Evolutionary conservation across 106 monocot species (phyloP), one percentile per base, ranked within the genome.

Genomic region (Apostasia ramifera): DNA sequence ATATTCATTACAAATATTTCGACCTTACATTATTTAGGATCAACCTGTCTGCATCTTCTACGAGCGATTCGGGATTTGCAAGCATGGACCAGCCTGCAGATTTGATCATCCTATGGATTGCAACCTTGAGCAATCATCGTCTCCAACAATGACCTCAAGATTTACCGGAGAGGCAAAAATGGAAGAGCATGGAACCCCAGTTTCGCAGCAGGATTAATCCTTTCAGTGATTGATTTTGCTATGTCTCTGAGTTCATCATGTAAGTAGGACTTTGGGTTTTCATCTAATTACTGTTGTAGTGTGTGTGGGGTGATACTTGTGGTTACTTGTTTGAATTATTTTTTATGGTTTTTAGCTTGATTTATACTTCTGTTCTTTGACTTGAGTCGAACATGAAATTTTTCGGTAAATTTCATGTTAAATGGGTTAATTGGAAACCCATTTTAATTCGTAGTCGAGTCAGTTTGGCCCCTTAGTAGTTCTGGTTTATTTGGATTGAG

Each of bases 21-120:
- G 0, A 8, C 26, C 8, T 6, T 45, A 4, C 5, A 40, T 12
- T 40, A 5, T 60, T 0, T 45, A 62, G 62, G 62, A 44, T 62
- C 13, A 62, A 26, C 62, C 62, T 44, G 62, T 62, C 2, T 62
- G 62, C 62, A 62, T 44, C 62, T 62, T 38, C 44, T 62, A 62
- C 13, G 12, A 12, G 4, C 44, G 62, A 3, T 62, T 44, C 44
- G 62, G 62, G 62, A 62, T 62, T 45, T 62, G 62, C 44, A 62
- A 62, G 44, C 43, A 44, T 44, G 62, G 62, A 11, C 62, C 62
- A 44, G 62, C 62, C 2, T 62, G 62, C 62, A 44, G 44, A 13
- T 62, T 62, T 62, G 62, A 62, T 45, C 62, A 62, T 62, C 62
- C 62, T 2, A 45, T 62, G 44, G 44, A 62, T 0, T 3, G 13